Conservation (phyloP, 2,329 filamentous ascomycete species). For the Colletotrichum sansevieriae region DNA sequence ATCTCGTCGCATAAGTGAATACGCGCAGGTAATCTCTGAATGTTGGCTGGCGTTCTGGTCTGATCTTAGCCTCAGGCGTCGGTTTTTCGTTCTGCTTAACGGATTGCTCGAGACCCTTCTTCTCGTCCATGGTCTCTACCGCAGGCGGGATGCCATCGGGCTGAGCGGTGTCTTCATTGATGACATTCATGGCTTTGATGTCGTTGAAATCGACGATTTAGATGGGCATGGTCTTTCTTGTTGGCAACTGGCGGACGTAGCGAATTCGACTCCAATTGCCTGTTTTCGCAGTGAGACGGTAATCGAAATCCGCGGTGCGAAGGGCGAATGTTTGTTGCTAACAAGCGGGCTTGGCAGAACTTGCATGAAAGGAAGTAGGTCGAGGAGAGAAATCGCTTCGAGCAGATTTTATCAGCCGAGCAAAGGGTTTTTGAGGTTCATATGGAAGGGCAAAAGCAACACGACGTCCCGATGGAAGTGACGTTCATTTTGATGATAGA, state of each 20-base stretch:
- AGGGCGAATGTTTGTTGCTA: not conserved
- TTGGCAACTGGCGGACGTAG: not conserved
- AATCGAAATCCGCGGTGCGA: not conserved
- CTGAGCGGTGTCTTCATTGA: slow-evolving; percentile 5
- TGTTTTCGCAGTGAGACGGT: not conserved
- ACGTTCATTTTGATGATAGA: not conserved
- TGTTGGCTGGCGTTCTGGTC: slow-evolving; percentile 59
- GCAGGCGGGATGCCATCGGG: slow-evolving; percentile 13
- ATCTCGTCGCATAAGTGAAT: slow-evolving; percentile 66
- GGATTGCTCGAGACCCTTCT: slow-evolving; percentile 1
- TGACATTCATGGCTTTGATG: not conserved
- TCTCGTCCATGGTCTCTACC: slow-evolving; percentile 14
- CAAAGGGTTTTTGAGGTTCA: not conserved
- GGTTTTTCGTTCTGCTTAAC: slow-evolving; percentile 46
- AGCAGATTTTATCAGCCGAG: not conserved
- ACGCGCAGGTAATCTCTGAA: slow-evolving; percentile 64
- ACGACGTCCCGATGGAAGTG: not conserved
- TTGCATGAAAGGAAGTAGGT: not conserved
- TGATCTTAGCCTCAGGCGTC: slow-evolving; percentile 50
- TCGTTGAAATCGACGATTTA: not conserved
- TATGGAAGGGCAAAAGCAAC: not conserved
- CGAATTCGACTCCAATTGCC: not conserved
- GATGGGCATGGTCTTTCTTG: not conserved
- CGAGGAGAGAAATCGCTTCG: not conserved
- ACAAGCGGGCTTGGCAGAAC: too few relatives aligned